Percentiles rank a stretch among this genome's conserved stretches.
These are phyloP conservation scores for Triticum urartu DNA, from an alignment of 176 grass and related monocot genomes.

Conservation along the genomic window DNA sequence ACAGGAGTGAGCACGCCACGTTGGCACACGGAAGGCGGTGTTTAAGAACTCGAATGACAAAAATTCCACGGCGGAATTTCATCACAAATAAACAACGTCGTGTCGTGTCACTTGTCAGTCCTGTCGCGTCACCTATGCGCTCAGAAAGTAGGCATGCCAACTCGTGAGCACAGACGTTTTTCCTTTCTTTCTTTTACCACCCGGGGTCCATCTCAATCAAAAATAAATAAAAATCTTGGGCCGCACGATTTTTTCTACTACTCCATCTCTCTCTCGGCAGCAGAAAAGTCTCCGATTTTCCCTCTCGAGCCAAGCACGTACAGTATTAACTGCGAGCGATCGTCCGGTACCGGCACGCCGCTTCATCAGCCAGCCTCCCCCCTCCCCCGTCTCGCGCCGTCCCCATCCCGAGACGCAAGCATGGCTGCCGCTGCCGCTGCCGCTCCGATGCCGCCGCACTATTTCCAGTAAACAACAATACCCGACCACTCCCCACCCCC, in stretches of 20 bases:
- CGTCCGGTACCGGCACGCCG: neutral
- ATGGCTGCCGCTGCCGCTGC: constrained; percentile 3
- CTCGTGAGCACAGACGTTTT: neutral
- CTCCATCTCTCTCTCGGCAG: too few relatives aligned
- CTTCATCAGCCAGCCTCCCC: neutral
- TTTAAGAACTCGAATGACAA: neutral
- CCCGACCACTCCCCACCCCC: constrained; percentile 4
- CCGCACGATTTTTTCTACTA: too few relatives aligned
- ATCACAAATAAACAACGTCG: neutral
- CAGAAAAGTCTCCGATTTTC: neutral
- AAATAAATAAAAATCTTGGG: too few relatives aligned
- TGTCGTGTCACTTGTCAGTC: neutral
- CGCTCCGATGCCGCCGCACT: constrained; percentile 21
- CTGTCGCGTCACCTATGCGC: neutral
- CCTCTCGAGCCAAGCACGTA: neutral
- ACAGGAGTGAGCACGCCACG: neutral
- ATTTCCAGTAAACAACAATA: constrained; percentile 42
- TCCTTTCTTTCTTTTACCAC: neutral
- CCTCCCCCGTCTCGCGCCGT: neutral
- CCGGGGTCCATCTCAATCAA: too few relatives aligned
- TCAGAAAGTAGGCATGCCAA: too few relatives aligned
- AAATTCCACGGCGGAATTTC: neutral
- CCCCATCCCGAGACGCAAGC: constrained; percentile 5
- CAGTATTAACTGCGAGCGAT: neutral
- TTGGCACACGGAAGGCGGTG: neutral